phyloP scores from a whole-genome alignment of 768 basidiomycete genomes.

The Boletus rufocinnamomeus region DNA sequence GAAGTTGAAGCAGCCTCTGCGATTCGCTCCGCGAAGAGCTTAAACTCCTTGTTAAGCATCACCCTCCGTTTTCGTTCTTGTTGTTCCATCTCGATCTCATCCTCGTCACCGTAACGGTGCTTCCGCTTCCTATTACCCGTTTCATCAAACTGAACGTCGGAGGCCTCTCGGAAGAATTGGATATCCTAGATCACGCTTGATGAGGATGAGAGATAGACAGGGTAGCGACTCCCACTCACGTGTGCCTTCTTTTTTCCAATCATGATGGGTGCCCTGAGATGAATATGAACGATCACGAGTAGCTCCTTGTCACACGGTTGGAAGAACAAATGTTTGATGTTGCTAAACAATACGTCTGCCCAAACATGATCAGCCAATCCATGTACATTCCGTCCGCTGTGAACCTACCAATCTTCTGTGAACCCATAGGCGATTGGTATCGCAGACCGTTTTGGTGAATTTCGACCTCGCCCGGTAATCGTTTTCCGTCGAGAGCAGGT shows the following conservation, averaged over 20 bases:
- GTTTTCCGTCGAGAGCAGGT: conserved; percentile 93
- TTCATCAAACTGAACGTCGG: conserved; percentile 97
- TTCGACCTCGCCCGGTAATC: conserved; percentile 95
- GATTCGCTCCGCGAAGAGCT: conserved; percentile 88
- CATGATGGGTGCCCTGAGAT: conserved; percentile 95
- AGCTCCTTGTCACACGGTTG: conserved; percentile 98
- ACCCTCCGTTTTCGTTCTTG: conserved; percentile 90
- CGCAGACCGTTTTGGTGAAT: conserved; percentile 97
- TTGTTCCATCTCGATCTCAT: conserved; percentile 98
- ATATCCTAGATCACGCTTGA: conserved; percentile 63
- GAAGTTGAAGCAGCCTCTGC: conserved; percentile 79
- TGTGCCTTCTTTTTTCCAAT: conserved; percentile 98
- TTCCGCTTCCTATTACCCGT: conserved; percentile 99
- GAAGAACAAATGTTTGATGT: conserved; percentile 98
- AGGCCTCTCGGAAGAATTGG: conserved; percentile 97
- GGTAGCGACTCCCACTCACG: conserved; percentile 44
- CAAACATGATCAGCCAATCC: conserved; percentile 8
- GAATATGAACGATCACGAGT: conserved; percentile 90
- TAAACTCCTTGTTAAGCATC: conserved; percentile 91
- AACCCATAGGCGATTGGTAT: conserved; percentile 83
- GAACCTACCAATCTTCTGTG: conserved; percentile 84
- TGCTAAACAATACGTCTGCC: conserved; percentile 90
- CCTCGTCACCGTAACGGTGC: conserved; percentile 96
- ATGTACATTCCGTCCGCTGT: not conserved
- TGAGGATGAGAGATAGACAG: not conserved